Evolutionary conservation across 768 basidiomycete genomes (phyloP), one percentile per base, ranked within the genome.

Genomic region (Tulasnella sp.): DNA sequence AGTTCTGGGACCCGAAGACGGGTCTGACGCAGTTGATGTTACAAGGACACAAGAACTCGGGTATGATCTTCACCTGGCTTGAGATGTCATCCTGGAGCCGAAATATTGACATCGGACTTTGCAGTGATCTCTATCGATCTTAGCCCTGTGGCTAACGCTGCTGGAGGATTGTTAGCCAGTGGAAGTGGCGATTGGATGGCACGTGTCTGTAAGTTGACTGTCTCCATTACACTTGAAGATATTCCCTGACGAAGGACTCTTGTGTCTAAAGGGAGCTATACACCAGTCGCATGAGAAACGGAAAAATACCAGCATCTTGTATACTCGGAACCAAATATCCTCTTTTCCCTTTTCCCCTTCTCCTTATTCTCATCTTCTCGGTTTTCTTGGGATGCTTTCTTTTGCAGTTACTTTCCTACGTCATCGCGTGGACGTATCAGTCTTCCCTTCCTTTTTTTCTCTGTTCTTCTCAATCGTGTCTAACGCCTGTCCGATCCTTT

Each of bases 21-120:
- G 84, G 82, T 42, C 79, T 83, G 43, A 85, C 92, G 67, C 94
- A 98, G 70, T 86, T 89, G 67, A 91, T 95, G 86, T 76, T 99
- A 30, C 94, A 97, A 70, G 84, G 86, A 56, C 78, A 72, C 68
- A 76, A 85, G 72, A 85, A 86, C 67, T 82, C 81, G 48, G 81
- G 81, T 81, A 64, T 32, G 80, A 70, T 32, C 23, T 27, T 11
- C 19, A 34, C 34, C 27, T 15, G 24, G 54, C n/a, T 53, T 41
- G 41, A 52, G 54, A n/a, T 29, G 58, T 41, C 34, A 26, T 9
- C 15, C 54, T 17, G 29, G 45, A 34, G 23, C 42, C 32, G 23
- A 17, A 24, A 32, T 41, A n/a, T 59, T 32, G 30, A 21, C 21
- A 10, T 19, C 47, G n/a, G 30, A 23, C 45, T 43, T 23, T 30